Evolutionary conservation across 495 filamentous ascomycete species (phyloP).

Genomic region (Talaromyces adpressus): DNA sequence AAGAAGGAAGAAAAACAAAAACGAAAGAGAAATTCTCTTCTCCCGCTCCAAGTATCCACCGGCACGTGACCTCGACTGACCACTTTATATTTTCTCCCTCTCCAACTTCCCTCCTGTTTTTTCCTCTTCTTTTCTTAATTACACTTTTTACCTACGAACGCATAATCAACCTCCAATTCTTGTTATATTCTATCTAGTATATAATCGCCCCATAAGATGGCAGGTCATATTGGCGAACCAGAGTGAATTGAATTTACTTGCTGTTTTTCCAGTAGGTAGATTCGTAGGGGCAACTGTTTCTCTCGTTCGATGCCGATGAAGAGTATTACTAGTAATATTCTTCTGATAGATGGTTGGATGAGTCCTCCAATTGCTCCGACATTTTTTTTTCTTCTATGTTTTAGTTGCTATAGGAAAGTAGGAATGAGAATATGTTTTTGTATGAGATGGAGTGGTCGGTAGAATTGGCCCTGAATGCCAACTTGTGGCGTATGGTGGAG

Average conservation of each 20-base stretch:
- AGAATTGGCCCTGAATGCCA: background rate
- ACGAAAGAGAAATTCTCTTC: background rate
- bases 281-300: slow-evolving; percentile 8
- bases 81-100: background rate
- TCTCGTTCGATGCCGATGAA: slow-evolving; percentile 4
- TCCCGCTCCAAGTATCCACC: background rate
- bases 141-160: slow-evolving; percentile 41
- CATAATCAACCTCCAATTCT: slow-evolving; percentile 49
- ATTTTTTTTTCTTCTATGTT: slow-evolving; percentile 1
- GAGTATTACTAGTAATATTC: background rate
- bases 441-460: background rate
- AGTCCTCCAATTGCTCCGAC: slow-evolving; percentile 18
- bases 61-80: background rate
- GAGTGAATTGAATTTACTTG: slow-evolving; percentile 21
- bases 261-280: slow-evolving; percentile 17
- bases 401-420: background rate
- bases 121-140: slow-evolving; percentile 23
- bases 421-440: too few relatives aligned
- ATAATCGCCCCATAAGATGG: slow-evolving; percentile 38
- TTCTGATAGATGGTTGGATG: slow-evolving; percentile 3
- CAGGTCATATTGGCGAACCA: slow-evolving; percentile 51
- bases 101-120: background rate
- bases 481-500: too few relatives aligned
- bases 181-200: slow-evolving; percentile 12
- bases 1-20: background rate